Conservation (phyloP, 2,329 filamentous ascomycete species). For the Diaporthe sp. region DNA sequence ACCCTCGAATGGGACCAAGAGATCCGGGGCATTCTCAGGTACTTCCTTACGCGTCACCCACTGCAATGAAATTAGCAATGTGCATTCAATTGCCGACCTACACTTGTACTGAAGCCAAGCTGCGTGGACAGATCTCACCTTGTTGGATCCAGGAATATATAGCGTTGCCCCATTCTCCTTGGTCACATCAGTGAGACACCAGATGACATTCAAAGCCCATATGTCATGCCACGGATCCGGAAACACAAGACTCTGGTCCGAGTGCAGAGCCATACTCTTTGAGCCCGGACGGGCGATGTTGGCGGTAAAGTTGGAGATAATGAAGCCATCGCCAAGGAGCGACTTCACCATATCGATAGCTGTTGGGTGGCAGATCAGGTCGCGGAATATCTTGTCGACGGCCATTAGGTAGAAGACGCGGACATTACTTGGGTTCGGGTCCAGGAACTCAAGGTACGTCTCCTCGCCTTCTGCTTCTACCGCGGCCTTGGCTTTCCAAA, state of each 20-base stretch:
- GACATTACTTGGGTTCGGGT: constrained; percentile 40
- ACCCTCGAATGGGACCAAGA: constrained; percentile 48
- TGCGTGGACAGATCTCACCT: neutral
- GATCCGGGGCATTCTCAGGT: constrained; percentile 44
- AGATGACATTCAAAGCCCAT: constrained; percentile 45
- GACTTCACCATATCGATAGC: constrained; percentile 43
- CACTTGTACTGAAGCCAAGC: neutral
- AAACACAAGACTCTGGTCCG: constrained; percentile 49
- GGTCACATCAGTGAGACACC: constrained; percentile 49
- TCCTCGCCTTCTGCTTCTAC: constrained; percentile 36
- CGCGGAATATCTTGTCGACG: constrained; percentile 40
- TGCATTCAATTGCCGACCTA: no score
- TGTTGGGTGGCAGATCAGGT: constrained; percentile 37
- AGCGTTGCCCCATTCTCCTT: constrained; percentile 47
- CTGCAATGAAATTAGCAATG: accelerated
- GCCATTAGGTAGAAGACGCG: constrained; percentile 42
- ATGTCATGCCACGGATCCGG: constrained; percentile 49
- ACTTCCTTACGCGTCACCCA: constrained; percentile 37
- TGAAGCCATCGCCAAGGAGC: constrained; percentile 47
- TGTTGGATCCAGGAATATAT: constrained; percentile 42
- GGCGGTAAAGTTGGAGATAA: constrained; percentile 52
- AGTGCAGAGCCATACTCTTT: constrained; percentile 49
- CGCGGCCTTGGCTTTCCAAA: constrained; percentile 34
- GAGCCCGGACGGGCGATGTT: constrained; percentile 51
- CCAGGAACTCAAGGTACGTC: constrained; percentile 35